Evolutionary conservation across 2,329 filamentous ascomycete species (phyloP), one percentile per base, ranked within the genome.

Genomic region (Aspergillus aculeatinus): DNA sequence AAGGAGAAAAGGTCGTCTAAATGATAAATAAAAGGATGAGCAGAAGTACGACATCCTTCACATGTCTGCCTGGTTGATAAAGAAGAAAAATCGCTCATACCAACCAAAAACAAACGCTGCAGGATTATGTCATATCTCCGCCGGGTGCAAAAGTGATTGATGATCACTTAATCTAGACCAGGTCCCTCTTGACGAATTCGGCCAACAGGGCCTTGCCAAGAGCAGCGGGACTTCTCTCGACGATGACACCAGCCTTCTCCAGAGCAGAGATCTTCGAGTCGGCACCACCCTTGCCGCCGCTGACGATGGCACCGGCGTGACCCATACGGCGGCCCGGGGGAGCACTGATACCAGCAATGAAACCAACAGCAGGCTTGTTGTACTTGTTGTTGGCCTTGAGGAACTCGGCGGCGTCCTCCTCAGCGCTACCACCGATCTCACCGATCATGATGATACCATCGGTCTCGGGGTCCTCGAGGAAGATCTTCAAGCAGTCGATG

Each of bases 401-500:
- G 85, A 96, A 99, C 73, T 98, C 95, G 72, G 95, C 94, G 44
- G 95, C 95, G 73, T 99, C 95, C 83, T 99, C 95, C 83, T 99
- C 95, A 61, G 95, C 95, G 62, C 90, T 91, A 65, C 95, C 95
- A 80, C 95, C 95, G 77, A 99, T 98, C 84, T 98, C 95, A 76
- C 95, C 95, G 78, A 99, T 98, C 95, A 99, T 97, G 83, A 99
- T 97, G 82, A 99, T 97, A 76, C 95, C 95, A 77, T 99, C 95
- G 44, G 95, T 99, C 83, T 96, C 92, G 77, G 89, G 85, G 79
- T 99, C 95, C 79, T 96, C 85, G 72, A 96, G 87, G 87, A 99
- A 99, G 76, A 98, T 92, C 76, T 91, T 90, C 71, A 99, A 85
- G 85, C 94, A 97, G 86, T 99, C 95, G 81, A 99, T 98, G 85